phyloP scores from a whole-genome alignment of 106 monocot genomes.

The Xerophyta viscosa region DNA sequence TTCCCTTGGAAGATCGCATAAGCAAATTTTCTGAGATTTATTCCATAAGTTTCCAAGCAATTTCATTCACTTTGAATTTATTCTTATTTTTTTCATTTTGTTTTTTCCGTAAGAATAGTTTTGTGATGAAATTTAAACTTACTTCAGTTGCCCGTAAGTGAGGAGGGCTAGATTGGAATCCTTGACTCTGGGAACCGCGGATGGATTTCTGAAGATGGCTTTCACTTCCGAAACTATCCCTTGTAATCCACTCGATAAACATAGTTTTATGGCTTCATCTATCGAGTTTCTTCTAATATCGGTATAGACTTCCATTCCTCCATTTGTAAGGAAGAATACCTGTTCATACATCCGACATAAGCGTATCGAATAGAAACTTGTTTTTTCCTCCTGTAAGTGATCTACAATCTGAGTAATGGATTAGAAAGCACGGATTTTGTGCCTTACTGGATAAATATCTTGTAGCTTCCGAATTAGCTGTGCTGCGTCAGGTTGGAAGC shows the following conservation, averaged over 20 bases:
- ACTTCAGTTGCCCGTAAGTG: slow-evolving; percentile 84
- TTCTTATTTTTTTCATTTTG: too few species aligned
- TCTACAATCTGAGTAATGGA: neutral
- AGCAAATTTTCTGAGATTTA: too few species aligned
- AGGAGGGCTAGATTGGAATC: slow-evolving; percentile 58
- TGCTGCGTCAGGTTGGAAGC: slow-evolving; percentile 87
- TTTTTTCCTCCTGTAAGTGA: too few species aligned
- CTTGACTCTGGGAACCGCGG: slow-evolving; percentile 43
- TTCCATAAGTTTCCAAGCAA: too few species aligned
- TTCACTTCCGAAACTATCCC: slow-evolving; percentile 75
- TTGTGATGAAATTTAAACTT: slow-evolving; percentile 5
- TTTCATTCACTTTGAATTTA: too few species aligned
- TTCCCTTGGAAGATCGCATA: too few species aligned
- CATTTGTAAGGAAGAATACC: slow-evolving; percentile 90
- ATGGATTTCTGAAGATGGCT: slow-evolving; percentile 59
- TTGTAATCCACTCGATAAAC: slow-evolving; percentile 37
- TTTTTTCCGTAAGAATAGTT: too few species aligned
- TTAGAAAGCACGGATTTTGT: too few species aligned
- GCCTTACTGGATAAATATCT: slow-evolving; percentile 56
- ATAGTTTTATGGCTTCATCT: slow-evolving; percentile 61
- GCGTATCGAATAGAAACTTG: too few species aligned
- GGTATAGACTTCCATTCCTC: slow-evolving; percentile 45
- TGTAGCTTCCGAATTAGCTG: slow-evolving; percentile 55
- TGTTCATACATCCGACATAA: too few species aligned
- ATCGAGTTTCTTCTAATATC: slow-evolving; percentile 76